Evolutionary conservation across 805 yeast genomes (phyloP), one percentile per base, ranked within the genome.

Genomic region (Kazachstania viticola): DNA sequence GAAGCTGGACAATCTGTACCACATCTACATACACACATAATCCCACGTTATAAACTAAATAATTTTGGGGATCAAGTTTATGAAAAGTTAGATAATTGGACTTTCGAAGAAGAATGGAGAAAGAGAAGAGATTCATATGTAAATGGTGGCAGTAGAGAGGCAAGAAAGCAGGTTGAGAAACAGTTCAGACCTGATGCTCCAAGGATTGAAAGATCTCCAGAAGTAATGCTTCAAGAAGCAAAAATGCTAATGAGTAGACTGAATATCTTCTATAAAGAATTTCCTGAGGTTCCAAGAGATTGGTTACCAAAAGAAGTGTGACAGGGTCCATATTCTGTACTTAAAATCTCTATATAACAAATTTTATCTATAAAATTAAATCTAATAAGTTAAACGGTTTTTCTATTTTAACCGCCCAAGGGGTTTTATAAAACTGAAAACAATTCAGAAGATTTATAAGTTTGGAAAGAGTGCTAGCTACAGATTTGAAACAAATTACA

Each of bases 1-100:
- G 84, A 84, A 30, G 88, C 96, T 1, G 98, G 98, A 3, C 98
- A 91, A 52, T 73, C 87, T n/a, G 77, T 91, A 2, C 94, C 96
- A 4, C 98, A 91, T 56, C 66, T 88, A 18, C 98, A 91, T 54
- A 79, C 95, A 14, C 99, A 91, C 53, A 60, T 91, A 14, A 85
- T 91, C 14, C 99, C 99, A 5, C 66, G 99, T 25, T 75, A 68
- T 51, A 64, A 62, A 31, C 41, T 54, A 9, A 54, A 65, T 28
- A 78, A 75, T 37, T 56, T 73, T 29, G 84, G 84, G 1, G 95
- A 83, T 51, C 75, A 71, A 25, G 68, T 91, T 19, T 84, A 91
- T 52, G 61, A 60, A n/a, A 56, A 64, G 43, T 51, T 91, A 31
- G 85, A 83, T 32, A 78, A 75, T 37, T 64, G 71, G 42, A 72